A percentile compares a stretch with the other conserved stretches of the same genome.
Conservation (phyloP, 2,329 filamentous ascomycete species). For the Plenodomus lindquistii region DNA sequence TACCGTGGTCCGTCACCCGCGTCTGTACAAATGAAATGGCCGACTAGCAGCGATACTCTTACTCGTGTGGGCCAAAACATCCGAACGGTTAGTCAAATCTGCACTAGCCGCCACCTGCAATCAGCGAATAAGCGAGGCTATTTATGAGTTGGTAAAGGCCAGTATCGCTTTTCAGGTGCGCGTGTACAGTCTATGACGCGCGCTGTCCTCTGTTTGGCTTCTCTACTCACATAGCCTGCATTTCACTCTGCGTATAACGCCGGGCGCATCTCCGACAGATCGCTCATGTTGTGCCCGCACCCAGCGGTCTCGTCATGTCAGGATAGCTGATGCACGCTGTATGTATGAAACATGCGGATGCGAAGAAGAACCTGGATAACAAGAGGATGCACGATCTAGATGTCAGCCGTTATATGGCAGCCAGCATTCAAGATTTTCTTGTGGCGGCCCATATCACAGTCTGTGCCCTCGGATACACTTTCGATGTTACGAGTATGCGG, state of each 20-base stretch:
- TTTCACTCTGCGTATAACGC: not conserved
- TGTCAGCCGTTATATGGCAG: not conserved
- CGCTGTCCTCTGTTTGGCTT: constrained; percentile 7
- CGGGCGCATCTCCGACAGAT: not conserved
- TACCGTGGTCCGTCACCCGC: constrained; percentile 6
- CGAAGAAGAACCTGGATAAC: not conserved
- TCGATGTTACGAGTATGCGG: constrained; percentile 13
- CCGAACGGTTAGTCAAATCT: constrained; percentile 13
- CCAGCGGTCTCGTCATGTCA: not conserved
- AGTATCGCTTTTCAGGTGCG: constrained; percentile 3
- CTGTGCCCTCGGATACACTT: constrained; percentile 11
- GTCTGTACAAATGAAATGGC: constrained; percentile 14
- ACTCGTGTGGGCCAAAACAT: constrained; percentile 26
- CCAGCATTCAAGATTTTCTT: constrained; percentile 1
- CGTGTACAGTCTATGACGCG: constrained; percentile 30
- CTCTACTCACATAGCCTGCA: not conserved
- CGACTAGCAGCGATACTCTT: constrained; percentile 20
- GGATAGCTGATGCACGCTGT: not conserved
- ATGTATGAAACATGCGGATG: not conserved
- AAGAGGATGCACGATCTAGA: not conserved
- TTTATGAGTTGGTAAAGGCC: constrained; percentile 13
- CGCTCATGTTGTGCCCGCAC: not conserved
- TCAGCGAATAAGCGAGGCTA: constrained; percentile 19
- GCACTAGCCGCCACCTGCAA: constrained; percentile 20
- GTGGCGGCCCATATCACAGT: constrained; percentile 13